Percentiles rank a stretch among this genome's conserved stretches.
phyloP scores from a whole-genome alignment of 352 stramenopile species.

The Stramenopiles sp. region DNA sequence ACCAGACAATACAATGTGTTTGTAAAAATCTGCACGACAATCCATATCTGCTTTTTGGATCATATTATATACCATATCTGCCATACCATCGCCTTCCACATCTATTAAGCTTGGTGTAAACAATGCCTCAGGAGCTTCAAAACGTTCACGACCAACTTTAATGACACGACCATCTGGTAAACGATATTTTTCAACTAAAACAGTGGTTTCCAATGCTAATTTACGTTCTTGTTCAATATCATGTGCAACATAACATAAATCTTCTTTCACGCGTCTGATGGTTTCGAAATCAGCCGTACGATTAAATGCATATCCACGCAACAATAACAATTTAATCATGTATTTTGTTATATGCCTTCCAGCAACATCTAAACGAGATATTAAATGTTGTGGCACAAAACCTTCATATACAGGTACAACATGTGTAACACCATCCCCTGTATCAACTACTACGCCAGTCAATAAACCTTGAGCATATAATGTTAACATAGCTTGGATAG shows the following conservation, averaged over 20 bases:
- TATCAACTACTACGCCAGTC: background rate
- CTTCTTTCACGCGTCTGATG: background rate
- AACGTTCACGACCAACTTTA: background rate
- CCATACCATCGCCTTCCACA: background rate
- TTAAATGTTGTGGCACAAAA: background rate
- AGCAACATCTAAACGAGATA: background rate
- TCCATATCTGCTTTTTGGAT: background rate
- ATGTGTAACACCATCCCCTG: background rate
- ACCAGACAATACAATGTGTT: background rate
- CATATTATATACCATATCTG: background rate
- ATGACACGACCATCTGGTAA: background rate
- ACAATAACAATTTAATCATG: background rate
- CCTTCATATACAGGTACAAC: background rate
- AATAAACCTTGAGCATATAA: background rate
- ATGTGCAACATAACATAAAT: background rate
- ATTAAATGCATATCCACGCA: too few species aligned
- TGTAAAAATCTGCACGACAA: background rate
- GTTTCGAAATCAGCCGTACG: background rate
- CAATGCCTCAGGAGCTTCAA: background rate
- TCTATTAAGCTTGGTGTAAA: background rate
- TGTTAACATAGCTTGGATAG: background rate
- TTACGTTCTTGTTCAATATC: background rate
- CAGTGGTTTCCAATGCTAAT: background rate
- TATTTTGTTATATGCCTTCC: background rate
- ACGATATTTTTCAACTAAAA: background rate